Evolutionary conservation across 768 basidiomycete species (phyloP), one percentile per base, ranked within the genome.

Genomic region (Lepiota venenata): DNA sequence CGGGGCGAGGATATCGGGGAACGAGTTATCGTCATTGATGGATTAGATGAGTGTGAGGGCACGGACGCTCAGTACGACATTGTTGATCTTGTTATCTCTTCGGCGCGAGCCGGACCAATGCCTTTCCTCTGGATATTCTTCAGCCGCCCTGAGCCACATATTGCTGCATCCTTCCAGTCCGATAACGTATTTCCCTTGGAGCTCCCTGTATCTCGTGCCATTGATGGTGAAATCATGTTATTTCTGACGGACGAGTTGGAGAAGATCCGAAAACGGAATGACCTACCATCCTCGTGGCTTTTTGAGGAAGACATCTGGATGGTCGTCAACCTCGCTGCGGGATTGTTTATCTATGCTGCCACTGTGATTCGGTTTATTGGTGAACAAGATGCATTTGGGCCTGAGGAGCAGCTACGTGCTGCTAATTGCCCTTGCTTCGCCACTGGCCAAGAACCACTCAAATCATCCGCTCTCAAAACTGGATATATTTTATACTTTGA

Each of bases 111-210:
- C 14, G 32, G 15, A 3, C n/a, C 40, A 1, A 44, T 32, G 1
- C 50, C 32, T 6, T 35, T 44, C 16, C 27, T 37, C 11, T 51
- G 50, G 50, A 14, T 43, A 4, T 39, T 51, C 41, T 32, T 38
- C n/a, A 51, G 50, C 37, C 50, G 42, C 2, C 50, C 50, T 3
- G 50, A 51, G 21, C 16, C 40, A 2, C 42, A 42, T 18, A 51
- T 51, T 15, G 20, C 37, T 11, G 6, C 1, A 16, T 22, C 16
- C 2, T 42, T 51, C n/a, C 14, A 7, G n/a, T 51, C 16, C 3
- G 40, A 27, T 0, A 7, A 29, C 11, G 25, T 43, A 35, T 32
- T 14, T 16, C 4, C 14, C 29, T 4, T 51, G 7, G 50, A 51
- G 12, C 40, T 36, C 9, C 50, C 40, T 14, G 20, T 51, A 1